Conservation (phyloP, 129 eudicot species). For the Saposhnikovia divaricata region DNA sequence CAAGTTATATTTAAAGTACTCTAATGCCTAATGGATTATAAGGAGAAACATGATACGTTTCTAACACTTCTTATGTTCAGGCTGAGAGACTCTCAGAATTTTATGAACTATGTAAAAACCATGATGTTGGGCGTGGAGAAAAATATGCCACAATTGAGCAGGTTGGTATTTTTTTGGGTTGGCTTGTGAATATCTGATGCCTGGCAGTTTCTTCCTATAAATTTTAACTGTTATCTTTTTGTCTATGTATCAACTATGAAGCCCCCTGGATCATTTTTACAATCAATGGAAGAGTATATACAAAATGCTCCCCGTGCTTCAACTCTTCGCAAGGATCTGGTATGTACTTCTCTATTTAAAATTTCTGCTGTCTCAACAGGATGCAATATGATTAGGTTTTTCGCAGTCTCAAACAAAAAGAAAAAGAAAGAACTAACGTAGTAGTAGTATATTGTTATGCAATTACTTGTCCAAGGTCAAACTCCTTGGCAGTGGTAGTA, state of each 20-base stretch:
- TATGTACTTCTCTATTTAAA: conserved; percentile 13
- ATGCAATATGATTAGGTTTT: not conserved
- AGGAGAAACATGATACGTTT: not conserved
- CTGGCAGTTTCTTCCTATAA: not conserved
- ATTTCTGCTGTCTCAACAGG: not conserved
- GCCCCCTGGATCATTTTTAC: conserved; percentile 84
- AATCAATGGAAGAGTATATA: conserved; percentile 88
- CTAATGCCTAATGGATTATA: not conserved
- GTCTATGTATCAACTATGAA: conserved; percentile 27
- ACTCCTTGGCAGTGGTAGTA: not conserved
- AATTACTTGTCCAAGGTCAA: not conserved
- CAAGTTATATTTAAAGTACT: no score
- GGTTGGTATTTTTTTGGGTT: conserved; percentile 24
- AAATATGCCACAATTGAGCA: conserved; percentile 63
- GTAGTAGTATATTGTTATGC: not conserved
- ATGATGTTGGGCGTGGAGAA: conserved; percentile 67
- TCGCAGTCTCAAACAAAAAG: not conserved
- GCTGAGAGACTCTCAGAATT: conserved; percentile 75
- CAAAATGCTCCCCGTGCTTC: conserved; percentile 66
- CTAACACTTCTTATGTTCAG: conserved; percentile 22
- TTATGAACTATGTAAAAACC: conserved; percentile 58
- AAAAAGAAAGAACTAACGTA: not conserved
- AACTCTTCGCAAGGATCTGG: conserved; percentile 54
- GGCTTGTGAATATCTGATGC: not conserved
- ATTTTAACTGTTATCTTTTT: not conserved